phyloP scores from a whole-genome alignment of 2,329 filamentous ascomycete genomes.

The Exophiala sideris region DNA sequence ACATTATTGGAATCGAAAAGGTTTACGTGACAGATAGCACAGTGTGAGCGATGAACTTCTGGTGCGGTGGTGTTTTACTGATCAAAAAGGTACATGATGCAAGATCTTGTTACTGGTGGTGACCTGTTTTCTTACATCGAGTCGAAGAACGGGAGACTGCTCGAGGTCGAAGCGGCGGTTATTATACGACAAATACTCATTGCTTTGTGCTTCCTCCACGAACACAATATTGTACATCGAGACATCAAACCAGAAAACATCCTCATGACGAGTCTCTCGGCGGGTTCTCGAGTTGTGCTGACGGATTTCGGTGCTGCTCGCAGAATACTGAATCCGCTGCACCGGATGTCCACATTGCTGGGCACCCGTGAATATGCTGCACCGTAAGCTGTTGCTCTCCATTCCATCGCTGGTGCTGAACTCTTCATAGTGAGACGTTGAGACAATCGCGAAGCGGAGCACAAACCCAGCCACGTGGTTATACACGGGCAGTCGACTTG shows the following conservation, averaged over 20 bases:
- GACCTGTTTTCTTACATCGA: conserved; percentile 60
- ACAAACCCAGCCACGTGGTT: conserved; percentile 30
- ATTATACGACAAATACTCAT: conserved; percentile 56
- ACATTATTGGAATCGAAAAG: conserved; percentile 57
- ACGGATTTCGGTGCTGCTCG: conserved; percentile 61
- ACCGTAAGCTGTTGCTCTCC: conserved; percentile 47
- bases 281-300: conserved; percentile 53
- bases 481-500: conserved; percentile 59
- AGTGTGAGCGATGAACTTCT: conserved; percentile 39
- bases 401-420: conserved; percentile 3
- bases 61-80: conserved; percentile 6
- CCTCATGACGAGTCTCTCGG: conserved; percentile 53
- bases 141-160: conserved; percentile 45
- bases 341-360: conserved; percentile 53
- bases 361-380: conserved; percentile 58
- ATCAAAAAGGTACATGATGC: conserved; percentile 54
- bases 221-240: conserved; percentile 55
- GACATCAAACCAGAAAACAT: conserved; percentile 65
- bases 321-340: conserved; percentile 28
- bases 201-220: conserved; percentile 58
- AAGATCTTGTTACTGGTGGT: conserved; percentile 58
- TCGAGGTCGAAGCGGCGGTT: conserved; percentile 51
- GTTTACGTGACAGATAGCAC: conserved; percentile 53
- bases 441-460: conserved; percentile 28
- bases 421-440: conserved; percentile 22